Evolutionary conservation across 2,329 filamentous ascomycete species (phyloP), one percentile per base, ranked within the genome.

Genomic region (Apiospora sp.): DNA sequence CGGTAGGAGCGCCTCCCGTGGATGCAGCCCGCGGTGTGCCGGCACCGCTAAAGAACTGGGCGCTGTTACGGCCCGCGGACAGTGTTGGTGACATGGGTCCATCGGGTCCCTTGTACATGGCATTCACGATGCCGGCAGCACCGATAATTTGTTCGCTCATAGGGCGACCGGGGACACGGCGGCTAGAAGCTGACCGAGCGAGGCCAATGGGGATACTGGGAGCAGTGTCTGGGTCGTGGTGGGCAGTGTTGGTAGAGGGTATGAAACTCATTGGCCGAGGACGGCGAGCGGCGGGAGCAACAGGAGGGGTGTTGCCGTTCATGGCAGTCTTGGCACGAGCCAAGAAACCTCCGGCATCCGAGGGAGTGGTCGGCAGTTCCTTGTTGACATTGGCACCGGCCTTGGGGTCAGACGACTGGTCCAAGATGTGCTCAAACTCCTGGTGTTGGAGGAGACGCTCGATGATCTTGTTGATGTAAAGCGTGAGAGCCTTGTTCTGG

Each of bases 381-480:
- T 98, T 98, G 82, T 96, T 92, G 49, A 87, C 89, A 79, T 93
- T 89, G 43, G 82, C 81, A 71, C 82, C 78, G 41, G 85, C 84
- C 77, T 91, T 90, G 75, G 86, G 85, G 72, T 92, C 90, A 70
- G 90, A 90, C 12, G 92, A 93, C 82, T 94, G 93, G 81, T 97
- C 94, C 54, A 98, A 87, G 74, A 98, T 97, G 74, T 94, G 92
- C 84, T 99, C 96, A 77, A 98, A 98, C 77, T 97, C 95, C 79
- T 97, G 93, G 83, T 98, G 94, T 80, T 97, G 93, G 74, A 99
- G 89, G 64, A 99, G 90, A 72, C 96, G 93, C 82, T 96, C 96
- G 81, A 99, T 98, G 82, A 99, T 98, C 85, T 96, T 97, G 89
- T 98, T 98, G 86, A 99, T 98, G 86, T 99, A 99, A 76, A 98